A percentile compares a stretch with the other conserved stretches of the same genome.
Evolutionary conservation across 2,329 filamentous ascomycete species (phyloP).

Genomic region (Trichoderma breve): DNA sequence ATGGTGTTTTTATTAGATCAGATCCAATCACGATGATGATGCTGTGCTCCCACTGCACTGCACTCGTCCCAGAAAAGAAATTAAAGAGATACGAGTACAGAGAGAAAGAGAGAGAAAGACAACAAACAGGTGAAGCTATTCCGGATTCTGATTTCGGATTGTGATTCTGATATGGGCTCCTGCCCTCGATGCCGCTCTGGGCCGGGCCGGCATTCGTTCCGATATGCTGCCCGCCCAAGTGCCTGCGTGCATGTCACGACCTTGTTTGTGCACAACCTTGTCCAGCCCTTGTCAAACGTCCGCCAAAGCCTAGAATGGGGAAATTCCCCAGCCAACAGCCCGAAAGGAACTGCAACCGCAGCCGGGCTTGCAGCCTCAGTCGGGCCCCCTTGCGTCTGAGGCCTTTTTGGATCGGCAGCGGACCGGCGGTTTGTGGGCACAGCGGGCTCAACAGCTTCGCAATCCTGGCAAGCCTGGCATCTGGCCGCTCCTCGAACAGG

Average conservation of each 20-base stretch:
- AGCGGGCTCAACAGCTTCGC: neutral
- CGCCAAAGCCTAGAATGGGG: too few species aligned
- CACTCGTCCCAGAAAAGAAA: neutral
- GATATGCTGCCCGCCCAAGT: slow-evolving; percentile 5
- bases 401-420: slow-evolving; percentile 1
- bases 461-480: neutral
- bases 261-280: neutral
- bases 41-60: neutral
- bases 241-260: neutral
- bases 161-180: neutral
- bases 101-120: neutral
- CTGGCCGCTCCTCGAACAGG: neutral
- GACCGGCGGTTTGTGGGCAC: neutral
- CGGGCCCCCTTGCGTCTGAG: slow-evolving; percentile 11
- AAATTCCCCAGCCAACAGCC: neutral
- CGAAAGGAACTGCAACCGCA: slow-evolving; percentile 2
- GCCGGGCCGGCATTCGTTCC: slow-evolving; percentile 16
- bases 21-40: neutral
- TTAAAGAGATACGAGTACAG: neutral
- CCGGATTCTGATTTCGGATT: neutral
- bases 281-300: neutral
- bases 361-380: neutral
- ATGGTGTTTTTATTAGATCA: neutral
- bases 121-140: neutral
- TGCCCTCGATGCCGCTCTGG: neutral